Base-by-base conservation (phyloP, 116 monocot genomes). In the Zostera marina region DNA sequence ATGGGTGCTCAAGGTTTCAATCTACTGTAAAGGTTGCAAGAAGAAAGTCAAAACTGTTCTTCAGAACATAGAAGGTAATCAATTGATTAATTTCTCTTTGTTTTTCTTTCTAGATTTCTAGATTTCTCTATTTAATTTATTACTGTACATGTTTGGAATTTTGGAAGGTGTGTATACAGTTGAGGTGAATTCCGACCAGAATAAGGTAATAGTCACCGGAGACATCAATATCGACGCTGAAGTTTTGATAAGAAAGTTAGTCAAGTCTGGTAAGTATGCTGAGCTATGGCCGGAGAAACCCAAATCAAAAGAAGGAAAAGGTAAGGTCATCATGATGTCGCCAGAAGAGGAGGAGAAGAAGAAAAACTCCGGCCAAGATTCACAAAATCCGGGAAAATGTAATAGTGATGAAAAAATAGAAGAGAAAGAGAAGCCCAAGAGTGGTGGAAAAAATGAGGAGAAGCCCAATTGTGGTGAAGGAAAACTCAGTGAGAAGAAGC, bases 21-120 rank as follows among this genome's bases (percentile, higher is more conserved):
- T 76, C 58, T 71, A 76, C 67, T 76, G 76, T 62, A 42, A 71
- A 40, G 76, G 76, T 19, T 76, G 76, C 76, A 76, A 63, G 76
- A 66, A 47, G 58, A 71, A 71, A 45, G 76, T 76, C 9, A 63
- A 71, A 71, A 76, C 47, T 47, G 66, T 67, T 14, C 71, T 76
- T 25, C 67, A 63, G 21, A 67, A 3, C 47, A 71, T 76, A 22
- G 71, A 76, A 21, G 76, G 74, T 74, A 52, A 23, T 7, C 11
- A 26, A 32, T 32, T 25, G 44, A 8, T 5, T 39, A 13, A 39
- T 59, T 12, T 16, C 12, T 2, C 32, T 32, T 32, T 32, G 32
- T 32, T 32, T 11, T 42, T 38, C 0, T 23, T 54, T 54, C 17
- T 22, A 17, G 22, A 16, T 47, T 47, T 8, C 19, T 48, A 17